phyloP scores from a whole-genome alignment of 805 yeast species.

The Ogataea siamensis region DNA sequence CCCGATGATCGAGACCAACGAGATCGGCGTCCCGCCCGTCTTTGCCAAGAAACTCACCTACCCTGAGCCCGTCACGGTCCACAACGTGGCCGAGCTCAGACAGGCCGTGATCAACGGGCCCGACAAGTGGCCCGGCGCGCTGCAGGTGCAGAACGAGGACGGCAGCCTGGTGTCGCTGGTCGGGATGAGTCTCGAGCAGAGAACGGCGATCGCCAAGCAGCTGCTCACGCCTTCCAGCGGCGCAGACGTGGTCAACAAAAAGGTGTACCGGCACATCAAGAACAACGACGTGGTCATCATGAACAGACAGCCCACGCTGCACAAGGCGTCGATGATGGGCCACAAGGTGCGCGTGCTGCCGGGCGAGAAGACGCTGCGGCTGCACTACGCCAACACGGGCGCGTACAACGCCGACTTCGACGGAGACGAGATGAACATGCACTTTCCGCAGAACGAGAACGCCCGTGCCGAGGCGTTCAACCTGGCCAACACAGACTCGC shows the following conservation, averaged over 20 bases:
- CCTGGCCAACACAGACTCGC: slow-evolving; percentile 95
- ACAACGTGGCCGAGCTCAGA: slow-evolving; percentile 86
- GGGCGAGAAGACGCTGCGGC: slow-evolving; percentile 92
- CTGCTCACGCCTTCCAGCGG: slow-evolving; percentile 77
- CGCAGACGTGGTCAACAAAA: slow-evolving; percentile 73
- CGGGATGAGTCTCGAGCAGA: slow-evolving; percentile 89
- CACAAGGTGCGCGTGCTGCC: slow-evolving; percentile 96
- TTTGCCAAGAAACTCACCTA: slow-evolving; percentile 93
- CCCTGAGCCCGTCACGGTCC: slow-evolving; percentile 96
- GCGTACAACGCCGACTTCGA: slow-evolving; percentile 99
- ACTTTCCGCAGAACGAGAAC: slow-evolving; percentile 96
- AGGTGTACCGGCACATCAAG: slow-evolving; percentile 90
- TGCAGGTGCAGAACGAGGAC: slow-evolving; percentile 93
- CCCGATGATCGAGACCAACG: slow-evolving; percentile 96
- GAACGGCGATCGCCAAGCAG: slow-evolving; percentile 94
- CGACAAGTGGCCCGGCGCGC: slow-evolving; percentile 98
- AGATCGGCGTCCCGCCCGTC: slow-evolving; percentile 98
- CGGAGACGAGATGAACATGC: slow-evolving; percentile 99
- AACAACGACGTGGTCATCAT: slow-evolving; percentile 94
- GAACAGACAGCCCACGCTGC: slow-evolving; percentile 99
- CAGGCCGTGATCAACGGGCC: slow-evolving; percentile 98
- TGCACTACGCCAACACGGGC: slow-evolving; percentile 98
- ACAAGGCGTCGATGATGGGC: slow-evolving; percentile 99
- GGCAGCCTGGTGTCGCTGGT: slow-evolving; percentile 78
- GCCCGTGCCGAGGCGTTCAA: slow-evolving; percentile 95